These are phyloP conservation scores for Neurospora hispaniola DNA, from an alignment of 495 filamentous ascomycete species.

Conservation along the genomic window DNA sequence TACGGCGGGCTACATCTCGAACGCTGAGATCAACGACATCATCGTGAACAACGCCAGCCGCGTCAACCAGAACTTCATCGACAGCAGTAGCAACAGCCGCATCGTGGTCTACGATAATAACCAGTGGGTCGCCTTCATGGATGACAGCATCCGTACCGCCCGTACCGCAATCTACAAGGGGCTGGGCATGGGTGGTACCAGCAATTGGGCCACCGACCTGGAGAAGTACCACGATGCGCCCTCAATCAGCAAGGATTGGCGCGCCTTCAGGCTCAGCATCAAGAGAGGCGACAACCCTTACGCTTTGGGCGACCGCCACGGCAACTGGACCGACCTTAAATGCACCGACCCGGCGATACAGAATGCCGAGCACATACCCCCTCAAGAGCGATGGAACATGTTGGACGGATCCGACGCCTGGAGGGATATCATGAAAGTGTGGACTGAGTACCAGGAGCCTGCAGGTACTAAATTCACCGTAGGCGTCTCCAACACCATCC, in stretches of 20 bases:
- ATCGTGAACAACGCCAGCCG: slow-evolving; percentile 6
- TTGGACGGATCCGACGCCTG: slow-evolving; percentile 19
- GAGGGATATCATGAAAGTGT: slow-evolving; percentile 9
- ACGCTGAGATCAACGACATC: slow-evolving; percentile 22
- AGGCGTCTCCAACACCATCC: not conserved
- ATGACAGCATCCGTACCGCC: slow-evolving; percentile 9
- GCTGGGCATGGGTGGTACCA: slow-evolving; percentile 22
- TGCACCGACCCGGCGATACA: slow-evolving; percentile 6
- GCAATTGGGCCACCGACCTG: slow-evolving; percentile 33
- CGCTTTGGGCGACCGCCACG: not conserved
- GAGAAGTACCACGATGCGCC: slow-evolving; percentile 5
- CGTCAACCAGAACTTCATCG: slow-evolving; percentile 5
- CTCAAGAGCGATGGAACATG: slow-evolving; percentile 12
- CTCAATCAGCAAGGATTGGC: not conserved
- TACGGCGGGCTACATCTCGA: slow-evolving; percentile 21
- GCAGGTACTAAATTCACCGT: fast-evolving
- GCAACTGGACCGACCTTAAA: slow-evolving; percentile 15
- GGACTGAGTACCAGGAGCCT: slow-evolving; percentile 13
- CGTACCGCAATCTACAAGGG: slow-evolving; percentile 14
- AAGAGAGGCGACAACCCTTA: slow-evolving; percentile 1
- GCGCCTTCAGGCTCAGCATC: not conserved
- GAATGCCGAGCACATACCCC: not conserved
- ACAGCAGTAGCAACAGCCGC: slow-evolving; percentile 18
- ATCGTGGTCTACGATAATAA: slow-evolving; percentile 32
- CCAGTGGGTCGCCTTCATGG: slow-evolving; percentile 35